phyloP scores from a whole-genome alignment of 2,329 filamentous ascomycete genomes.

The Clonostachys solani region DNA sequence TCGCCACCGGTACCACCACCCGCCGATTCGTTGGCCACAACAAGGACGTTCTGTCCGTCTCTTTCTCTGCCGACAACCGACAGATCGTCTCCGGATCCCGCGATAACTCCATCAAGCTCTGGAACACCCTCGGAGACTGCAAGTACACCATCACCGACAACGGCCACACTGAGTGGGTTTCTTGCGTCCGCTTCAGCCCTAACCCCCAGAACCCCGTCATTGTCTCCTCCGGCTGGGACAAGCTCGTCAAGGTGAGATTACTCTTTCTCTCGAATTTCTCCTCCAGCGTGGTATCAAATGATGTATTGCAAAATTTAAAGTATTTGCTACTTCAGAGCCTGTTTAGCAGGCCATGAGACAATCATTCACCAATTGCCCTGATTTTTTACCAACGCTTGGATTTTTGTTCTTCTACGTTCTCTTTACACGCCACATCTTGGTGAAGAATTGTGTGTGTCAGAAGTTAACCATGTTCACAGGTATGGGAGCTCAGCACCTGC shows the following conservation, averaged over 20 bases:
- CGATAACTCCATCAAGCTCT: conserved; percentile 99
- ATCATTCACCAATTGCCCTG: conserved; percentile 86
- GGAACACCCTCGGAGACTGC: conserved; percentile 99
- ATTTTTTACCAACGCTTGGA: conserved; percentile 32
- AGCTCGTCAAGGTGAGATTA: conserved; percentile 95
- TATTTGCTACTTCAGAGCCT: conserved; percentile 99
- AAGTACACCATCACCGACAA: conserved; percentile 99
- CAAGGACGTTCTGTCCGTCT: conserved; percentile 99
- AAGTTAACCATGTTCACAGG: conserved; percentile 47
- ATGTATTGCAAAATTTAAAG: conserved; percentile 85
- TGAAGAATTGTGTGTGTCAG: not conserved
- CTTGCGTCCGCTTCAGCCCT: conserved; percentile 98
- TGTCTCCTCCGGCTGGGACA: conserved; percentile 98
- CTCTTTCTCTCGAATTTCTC: not conserved
- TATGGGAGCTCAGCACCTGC: conserved; percentile 99
- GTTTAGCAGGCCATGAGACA: conserved; percentile 86
- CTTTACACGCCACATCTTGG: not conserved
- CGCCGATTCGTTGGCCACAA: conserved; percentile 98
- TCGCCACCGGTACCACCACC: conserved; percentile 94
- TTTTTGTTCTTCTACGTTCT: not conserved
- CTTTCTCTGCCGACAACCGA: conserved; percentile 99
- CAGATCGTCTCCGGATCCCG: conserved; percentile 99
- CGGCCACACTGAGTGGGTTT: conserved; percentile 99
- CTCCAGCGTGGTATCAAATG: conserved; percentile 48
- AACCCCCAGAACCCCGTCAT: conserved; percentile 99